A percentile compares a stretch with the other conserved stretches of the same genome.
These are phyloP conservation scores for Selenicereus undatus DNA, from an alignment of 148 eudicot species.

Conservation along the genomic window DNA sequence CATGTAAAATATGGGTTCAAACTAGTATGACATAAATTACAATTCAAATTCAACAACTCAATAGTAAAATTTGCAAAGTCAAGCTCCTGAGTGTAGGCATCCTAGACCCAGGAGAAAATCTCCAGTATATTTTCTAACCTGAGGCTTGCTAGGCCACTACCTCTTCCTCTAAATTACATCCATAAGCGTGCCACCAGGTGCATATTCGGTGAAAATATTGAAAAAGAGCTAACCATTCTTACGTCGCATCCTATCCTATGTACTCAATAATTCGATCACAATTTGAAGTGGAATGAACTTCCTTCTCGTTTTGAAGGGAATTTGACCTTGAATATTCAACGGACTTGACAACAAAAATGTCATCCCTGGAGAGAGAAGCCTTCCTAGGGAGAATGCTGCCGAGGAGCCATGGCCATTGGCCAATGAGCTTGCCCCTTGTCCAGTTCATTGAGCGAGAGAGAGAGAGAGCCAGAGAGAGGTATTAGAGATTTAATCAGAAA, in stretches of 20 bases:
- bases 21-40: neutral
- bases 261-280: constrained; percentile 32
- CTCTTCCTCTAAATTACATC: constrained; percentile 14
- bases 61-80: neutral
- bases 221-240: constrained; percentile 21
- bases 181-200: constrained; percentile 22
- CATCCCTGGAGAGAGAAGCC: constrained; percentile 6
- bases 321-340: constrained; percentile 8
- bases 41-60: neutral
- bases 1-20: constrained; percentile 2
- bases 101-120: constrained; percentile 26
- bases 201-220: constrained; percentile 35
- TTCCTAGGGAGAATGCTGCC: constrained; percentile 27
- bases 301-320: constrained; percentile 21
- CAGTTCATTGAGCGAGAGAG: constrained; percentile 22
- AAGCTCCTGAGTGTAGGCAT: constrained; percentile 25
- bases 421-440: constrained; percentile 31
- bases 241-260: constrained; percentile 29
- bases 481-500: no score
- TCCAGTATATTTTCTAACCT: neutral
- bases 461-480: neutral
- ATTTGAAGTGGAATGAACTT: constrained; percentile 24
- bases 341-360: constrained; percentile 20
- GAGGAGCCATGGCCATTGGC: constrained; percentile 36
- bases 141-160: constrained; percentile 13